A percentile compares a stretch with the other conserved stretches of the same genome.
These are phyloP conservation scores for Tillandsia leiboldiana DNA, from an alignment of 176 grass and related monocot species.

Conservation along the genomic window DNA sequence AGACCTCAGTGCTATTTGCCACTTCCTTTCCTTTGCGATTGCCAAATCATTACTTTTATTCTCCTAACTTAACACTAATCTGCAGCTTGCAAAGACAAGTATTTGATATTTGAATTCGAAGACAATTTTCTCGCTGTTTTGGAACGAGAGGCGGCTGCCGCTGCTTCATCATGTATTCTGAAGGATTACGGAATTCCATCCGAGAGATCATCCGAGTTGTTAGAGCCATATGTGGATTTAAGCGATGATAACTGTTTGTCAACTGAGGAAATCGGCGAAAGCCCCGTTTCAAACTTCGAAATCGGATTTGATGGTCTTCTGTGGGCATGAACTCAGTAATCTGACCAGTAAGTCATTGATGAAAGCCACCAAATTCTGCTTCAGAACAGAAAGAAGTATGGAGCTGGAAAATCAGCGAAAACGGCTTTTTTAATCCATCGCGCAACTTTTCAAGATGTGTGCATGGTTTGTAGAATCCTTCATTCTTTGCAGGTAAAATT, in stretches of 20 bases:
- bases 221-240: constrained; percentile 44
- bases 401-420: neutral
- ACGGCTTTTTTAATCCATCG: no score
- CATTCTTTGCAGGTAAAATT: no score
- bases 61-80: neutral
- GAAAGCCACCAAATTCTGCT: neutral
- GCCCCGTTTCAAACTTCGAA: constrained; percentile 71
- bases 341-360: neutral
- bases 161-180: constrained; percentile 54
- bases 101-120: constrained; percentile 93
- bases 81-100: constrained; percentile 85
- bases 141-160: constrained; percentile 43
- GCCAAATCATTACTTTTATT: neutral
- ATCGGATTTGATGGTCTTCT: constrained; percentile 78
- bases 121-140: constrained; percentile 89
- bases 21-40: neutral
- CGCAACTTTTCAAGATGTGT: no score
- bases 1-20: neutral
- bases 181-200: constrained; percentile 78
- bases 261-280: constrained; percentile 62
- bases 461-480: no score
- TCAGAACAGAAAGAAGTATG: neutral
- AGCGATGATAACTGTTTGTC: constrained; percentile 30
- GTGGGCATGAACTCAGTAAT: constrained; percentile 56
- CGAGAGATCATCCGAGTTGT: constrained; percentile 64